A percentile compares a stretch with the other conserved stretches of the same genome.
phyloP scores from a whole-genome alignment of 208 protist genomes.

The Leishmania tarentolae region DNA sequence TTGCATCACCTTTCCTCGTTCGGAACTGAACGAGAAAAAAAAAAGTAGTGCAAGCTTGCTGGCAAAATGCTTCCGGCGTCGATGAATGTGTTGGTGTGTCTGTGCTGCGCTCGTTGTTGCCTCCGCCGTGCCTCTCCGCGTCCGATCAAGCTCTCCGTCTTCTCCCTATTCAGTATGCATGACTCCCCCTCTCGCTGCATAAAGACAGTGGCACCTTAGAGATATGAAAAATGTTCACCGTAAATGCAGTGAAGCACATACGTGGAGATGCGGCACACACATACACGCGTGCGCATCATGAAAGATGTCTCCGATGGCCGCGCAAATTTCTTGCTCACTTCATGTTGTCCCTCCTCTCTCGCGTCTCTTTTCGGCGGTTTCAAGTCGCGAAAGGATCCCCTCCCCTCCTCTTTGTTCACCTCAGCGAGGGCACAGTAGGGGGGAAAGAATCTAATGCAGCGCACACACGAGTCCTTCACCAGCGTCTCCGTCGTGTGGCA shows the following conservation, averaged over 20 bases:
- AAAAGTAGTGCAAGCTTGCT: not conserved
- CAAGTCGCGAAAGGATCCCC: not conserved
- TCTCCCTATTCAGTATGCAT: not conserved
- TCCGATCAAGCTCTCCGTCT: not conserved
- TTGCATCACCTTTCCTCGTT: not conserved
- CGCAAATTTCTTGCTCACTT: not conserved
- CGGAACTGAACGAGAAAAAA: not conserved
- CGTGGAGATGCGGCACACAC: not conserved
- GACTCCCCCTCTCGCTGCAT: not conserved
- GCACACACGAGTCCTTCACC: not conserved
- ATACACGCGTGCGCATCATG: not conserved
- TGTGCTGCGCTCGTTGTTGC: not conserved
- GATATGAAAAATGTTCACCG: not conserved
- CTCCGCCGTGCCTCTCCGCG: not conserved
- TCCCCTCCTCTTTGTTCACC: not conserved
- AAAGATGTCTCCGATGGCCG: not conserved
- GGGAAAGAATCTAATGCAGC: not conserved
- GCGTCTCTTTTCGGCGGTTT: constrained; percentile 17
- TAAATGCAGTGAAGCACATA: not conserved
- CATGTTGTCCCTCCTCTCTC: not conserved
- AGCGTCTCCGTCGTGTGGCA: not conserved
- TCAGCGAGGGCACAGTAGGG: not conserved
- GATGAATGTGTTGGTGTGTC: not conserved
- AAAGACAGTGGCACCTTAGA: not conserved
- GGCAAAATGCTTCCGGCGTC: not conserved